Evolutionary conservation across 176 grass and related monocot species (phyloP), one percentile per base, ranked within the genome.

Genomic region (Puya raimondii): DNA sequence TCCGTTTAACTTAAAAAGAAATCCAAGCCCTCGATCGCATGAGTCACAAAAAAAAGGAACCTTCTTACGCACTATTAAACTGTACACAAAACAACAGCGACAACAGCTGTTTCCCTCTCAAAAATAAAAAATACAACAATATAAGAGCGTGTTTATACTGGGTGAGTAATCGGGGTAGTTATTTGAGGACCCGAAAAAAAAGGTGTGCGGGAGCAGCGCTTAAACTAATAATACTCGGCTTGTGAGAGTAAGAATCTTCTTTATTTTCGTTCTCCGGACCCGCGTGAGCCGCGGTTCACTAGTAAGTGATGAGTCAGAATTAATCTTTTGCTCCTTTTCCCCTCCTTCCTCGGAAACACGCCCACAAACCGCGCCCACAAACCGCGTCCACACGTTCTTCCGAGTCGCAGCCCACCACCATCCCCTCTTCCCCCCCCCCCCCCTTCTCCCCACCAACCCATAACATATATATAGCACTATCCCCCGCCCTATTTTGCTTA

Each of bases 211-310:
- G n/a, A n/a, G n/a, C n/a, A 23, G 29, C 29, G 29, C 2, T 3
- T 33, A 4, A 4, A 33, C 29, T 33, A 33, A 4, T 33, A 3
- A 14, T 16, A 53, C 51, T 53, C 51, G 51, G 3, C 15, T 53
- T 13, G 51, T 53, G 1, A 53, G 51, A 53, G 3, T 27, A 65
- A 12, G 12, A 67, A 14, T 69, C 71, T 83, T 83, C 76, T 75
- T 80, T 82, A 80, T 49, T n/a, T 2, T 16, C 81, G 25, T 87
- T 96, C 91, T 79, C 78, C 84, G 12, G 15, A 49, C 73, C 84
- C 91, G 87, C 86, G 91, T 90, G 25, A 29, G 77, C 84, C 84
- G 87, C 84, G 87, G 91, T 87, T 67, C 58, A 33, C 23, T 64
- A 22, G 58, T 15, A 12, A 27, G 52, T 70, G 63, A 53, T 70